These are phyloP conservation scores for Geranomyces michiganensis DNA, from an alignment of 192 early-diverging fungal species.

Conservation along the genomic window DNA sequence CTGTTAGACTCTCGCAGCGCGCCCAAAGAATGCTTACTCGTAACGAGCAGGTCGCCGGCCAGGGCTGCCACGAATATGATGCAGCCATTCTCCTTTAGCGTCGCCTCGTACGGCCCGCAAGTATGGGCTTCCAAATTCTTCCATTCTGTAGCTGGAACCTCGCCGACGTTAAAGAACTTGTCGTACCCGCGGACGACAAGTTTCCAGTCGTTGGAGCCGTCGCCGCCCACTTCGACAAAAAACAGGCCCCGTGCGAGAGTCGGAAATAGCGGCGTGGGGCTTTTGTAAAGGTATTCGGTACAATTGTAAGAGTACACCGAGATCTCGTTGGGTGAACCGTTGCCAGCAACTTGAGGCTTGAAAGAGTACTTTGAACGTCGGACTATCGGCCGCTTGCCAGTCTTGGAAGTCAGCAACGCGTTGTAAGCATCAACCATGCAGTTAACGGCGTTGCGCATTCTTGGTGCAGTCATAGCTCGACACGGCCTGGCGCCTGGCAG, in stretches of 20 bases:
- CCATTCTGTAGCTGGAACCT: conserved; percentile 48
- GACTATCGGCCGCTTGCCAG: conserved; percentile 17
- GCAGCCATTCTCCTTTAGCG: conserved; percentile 96
- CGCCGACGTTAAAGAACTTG: conserved; percentile 81
- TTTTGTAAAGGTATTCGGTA: conserved; percentile 21
- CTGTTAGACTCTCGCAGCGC: neutral
- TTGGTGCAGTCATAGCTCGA: no score
- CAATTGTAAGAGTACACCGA: conserved; percentile 37
- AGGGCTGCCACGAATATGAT: conserved; percentile 81
- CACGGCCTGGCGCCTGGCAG: no score
- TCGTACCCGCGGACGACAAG: conserved; percentile 92
- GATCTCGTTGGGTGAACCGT: neutral
- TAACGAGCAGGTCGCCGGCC: conserved; percentile 73
- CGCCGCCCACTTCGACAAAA: conserved; percentile 14
- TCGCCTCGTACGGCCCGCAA: conserved; percentile 84
- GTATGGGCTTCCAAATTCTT: conserved; percentile 63
- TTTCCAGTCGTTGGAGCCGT: conserved; percentile 28
- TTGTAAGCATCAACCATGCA: conserved; percentile 22
- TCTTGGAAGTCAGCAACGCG: neutral
- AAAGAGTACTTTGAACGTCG: conserved; percentile 16
- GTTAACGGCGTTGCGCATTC: conserved; percentile 7
- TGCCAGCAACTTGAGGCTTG: neutral
- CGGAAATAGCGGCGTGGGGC: conserved; percentile 53
- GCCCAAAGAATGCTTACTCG: conserved; percentile 82
- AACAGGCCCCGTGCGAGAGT: conserved; percentile 85